Conservation (phyloP, 2,329 filamentous ascomycete genomes). For the Polytolypa hystricis region DNA sequence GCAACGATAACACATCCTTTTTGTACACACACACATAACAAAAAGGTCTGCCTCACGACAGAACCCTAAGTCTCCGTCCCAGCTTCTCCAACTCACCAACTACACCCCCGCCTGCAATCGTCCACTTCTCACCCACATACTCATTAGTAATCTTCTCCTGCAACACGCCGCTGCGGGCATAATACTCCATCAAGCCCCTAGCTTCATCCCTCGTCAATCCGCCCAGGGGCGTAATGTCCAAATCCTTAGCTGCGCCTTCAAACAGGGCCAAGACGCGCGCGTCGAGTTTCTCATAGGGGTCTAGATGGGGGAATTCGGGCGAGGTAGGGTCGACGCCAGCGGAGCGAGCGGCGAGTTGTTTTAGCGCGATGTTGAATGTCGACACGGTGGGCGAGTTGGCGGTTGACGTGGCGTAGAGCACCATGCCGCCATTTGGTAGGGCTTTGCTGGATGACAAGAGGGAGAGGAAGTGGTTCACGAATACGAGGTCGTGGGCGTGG, state of each 20-base stretch:
- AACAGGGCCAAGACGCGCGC: constrained; percentile 38
- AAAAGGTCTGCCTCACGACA: too few species aligned
- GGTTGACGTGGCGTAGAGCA: constrained; percentile 63
- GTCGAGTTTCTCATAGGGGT: constrained; percentile 45
- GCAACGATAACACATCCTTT: too few species aligned
- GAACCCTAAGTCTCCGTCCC: constrained; percentile 34
- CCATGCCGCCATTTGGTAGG: constrained; percentile 62
- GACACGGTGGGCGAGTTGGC: constrained; percentile 57
- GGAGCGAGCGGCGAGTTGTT: constrained; percentile 36
- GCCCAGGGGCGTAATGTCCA: constrained; percentile 46
- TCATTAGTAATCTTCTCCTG: constrained; percentile 58
- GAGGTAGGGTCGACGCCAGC: constrained; percentile 24
- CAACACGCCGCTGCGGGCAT: constrained; percentile 73
- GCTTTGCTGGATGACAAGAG: constrained; percentile 41
- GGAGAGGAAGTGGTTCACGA: constrained; percentile 64
- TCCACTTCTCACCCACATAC: constrained; percentile 72
- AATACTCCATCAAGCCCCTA: constrained; percentile 79
- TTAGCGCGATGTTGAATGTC: constrained; percentile 58
- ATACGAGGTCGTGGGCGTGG: constrained; percentile 72
- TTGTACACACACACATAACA: too few species aligned
- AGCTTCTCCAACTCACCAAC: constrained; percentile 76
- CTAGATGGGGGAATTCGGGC: constrained; percentile 35
- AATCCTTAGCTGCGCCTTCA: constrained; percentile 25
- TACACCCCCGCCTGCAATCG: constrained; percentile 65
- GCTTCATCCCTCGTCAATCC: constrained; percentile 66